A percentile compares a stretch with the other conserved stretches of the same genome.
phyloP scores from a whole-genome alignment of 2,329 filamentous ascomycete genomes.

The Diplodia seriata region DNA sequence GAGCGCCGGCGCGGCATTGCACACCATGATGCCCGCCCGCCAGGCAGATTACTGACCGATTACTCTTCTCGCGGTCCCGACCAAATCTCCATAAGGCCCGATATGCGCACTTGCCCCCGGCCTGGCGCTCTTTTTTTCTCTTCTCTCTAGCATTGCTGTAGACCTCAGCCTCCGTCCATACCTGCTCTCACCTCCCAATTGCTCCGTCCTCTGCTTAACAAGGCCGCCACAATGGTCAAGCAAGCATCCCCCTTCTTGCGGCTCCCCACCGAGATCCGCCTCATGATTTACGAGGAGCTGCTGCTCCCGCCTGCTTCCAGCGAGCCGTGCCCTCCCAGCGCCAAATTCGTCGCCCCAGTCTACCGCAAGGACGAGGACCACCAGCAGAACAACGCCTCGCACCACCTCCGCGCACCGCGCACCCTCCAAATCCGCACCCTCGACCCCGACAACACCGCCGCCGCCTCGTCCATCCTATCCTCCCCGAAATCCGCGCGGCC shows the following conservation, averaged over 20 bases:
- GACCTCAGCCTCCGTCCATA: background rate
- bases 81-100: conserved; percentile 19
- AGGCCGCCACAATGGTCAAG: background rate
- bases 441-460: conserved; percentile 40
- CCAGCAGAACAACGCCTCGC: conserved; percentile 37
- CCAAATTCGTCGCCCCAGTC: conserved; percentile 40
- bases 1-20: conserved; percentile 17
- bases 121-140: background rate
- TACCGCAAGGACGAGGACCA: conserved; percentile 49
- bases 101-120: conserved; percentile 18
- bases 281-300: conserved; percentile 55
- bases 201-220: background rate
- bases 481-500: conserved; percentile 46
- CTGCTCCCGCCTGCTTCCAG: conserved; percentile 44
- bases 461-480: conserved; percentile 33
- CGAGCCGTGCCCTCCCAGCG: conserved; percentile 1
- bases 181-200: conserved; percentile 1
- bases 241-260: conserved; percentile 43
- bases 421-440: conserved; percentile 54
- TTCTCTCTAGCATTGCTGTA: background rate
- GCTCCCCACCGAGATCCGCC: conserved; percentile 54
- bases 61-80: background rate
- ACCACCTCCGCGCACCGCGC: conserved; percentile 43
- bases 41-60: conserved; percentile 6
- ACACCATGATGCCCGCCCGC: conserved; percentile 28